Conservation (phyloP, 495 filamentous ascomycete genomes). For the Aspergillus taichungensis region DNA sequence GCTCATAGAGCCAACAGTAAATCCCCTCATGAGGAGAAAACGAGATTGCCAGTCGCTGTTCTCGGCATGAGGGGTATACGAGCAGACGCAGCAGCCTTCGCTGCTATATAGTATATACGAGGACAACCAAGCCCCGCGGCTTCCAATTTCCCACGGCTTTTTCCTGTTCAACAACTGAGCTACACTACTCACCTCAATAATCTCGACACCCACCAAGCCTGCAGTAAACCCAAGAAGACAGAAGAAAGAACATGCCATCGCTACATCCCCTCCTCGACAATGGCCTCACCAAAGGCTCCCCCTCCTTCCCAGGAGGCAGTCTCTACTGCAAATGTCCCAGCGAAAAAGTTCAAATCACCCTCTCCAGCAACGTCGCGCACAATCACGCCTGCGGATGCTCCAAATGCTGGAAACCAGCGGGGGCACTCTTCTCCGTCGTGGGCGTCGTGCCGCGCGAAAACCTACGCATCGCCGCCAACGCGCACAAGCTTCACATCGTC, state of each 20-base stretch:
- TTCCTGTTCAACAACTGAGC: too few species aligned
- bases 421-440: slow-evolving; percentile 51
- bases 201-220: too few species aligned
- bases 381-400: slow-evolving; percentile 61
- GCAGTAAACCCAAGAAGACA: too few species aligned
- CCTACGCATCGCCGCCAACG: slow-evolving; percentile 41
- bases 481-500: slow-evolving; percentile 42
- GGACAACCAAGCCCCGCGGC: too few species aligned
- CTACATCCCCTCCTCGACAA: slow-evolving; percentile 53
- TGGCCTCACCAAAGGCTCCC: slow-evolving; percentile 37
- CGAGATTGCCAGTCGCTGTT: too few species aligned
- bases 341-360: slow-evolving; percentile 41
- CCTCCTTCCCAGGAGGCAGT: slow-evolving; percentile 42
- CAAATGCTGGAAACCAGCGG: slow-evolving; percentile 53
- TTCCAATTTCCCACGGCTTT: too few species aligned
- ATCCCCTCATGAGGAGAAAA: too few species aligned
- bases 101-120: too few species aligned
- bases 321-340: slow-evolving; percentile 45
- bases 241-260: slow-evolving; percentile 21
- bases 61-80: too few species aligned
- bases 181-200: too few species aligned
- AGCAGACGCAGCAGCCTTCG: too few species aligned
- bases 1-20: too few species aligned
- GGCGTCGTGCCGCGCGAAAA: slow-evolving; percentile 42
- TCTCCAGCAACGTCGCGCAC: slow-evolving; percentile 46